phyloP scores from a whole-genome alignment of 1,284 basidiomycete species.

The Heterobasidion parviporum region DNA sequence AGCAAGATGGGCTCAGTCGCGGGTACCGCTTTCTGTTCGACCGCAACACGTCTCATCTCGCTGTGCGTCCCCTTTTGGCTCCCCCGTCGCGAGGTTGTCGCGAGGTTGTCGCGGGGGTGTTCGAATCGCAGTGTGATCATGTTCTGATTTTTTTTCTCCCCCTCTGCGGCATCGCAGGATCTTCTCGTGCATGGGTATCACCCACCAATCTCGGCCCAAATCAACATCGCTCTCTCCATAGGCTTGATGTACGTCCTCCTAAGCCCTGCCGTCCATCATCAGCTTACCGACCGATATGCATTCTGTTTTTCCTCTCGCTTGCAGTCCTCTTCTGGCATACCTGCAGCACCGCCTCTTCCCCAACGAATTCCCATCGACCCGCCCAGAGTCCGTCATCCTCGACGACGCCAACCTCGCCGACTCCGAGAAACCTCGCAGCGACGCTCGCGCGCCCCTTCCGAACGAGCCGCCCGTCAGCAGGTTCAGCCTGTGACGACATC shows the following conservation, averaged over 20 bases:
- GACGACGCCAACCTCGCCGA: background rate
- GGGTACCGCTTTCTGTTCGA: conserved; percentile 58
- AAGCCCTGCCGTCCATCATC: background rate
- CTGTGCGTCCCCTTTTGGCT: conserved; percentile 28
- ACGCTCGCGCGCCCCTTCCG: background rate
- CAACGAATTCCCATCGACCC: conserved; percentile 13
- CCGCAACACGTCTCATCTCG: conserved; percentile 45
- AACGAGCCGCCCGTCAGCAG: background rate
- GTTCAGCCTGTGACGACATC: background rate
- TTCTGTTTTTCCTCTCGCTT: background rate
- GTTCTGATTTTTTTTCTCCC: background rate
- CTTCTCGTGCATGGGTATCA: conserved; percentile 13
- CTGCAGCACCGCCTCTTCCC: conserved; percentile 23
- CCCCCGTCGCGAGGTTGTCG: background rate
- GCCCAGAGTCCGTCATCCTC: background rate
- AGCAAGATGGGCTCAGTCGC: conserved; percentile 52
- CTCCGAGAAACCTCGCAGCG: background rate
- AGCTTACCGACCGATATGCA: background rate
- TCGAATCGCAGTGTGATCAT: too few species aligned
- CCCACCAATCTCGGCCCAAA: conserved; percentile 12
- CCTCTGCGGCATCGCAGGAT: conserved; percentile 5
- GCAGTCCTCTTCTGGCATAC: conserved; percentile 20
- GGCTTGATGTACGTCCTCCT: conserved; percentile 13
- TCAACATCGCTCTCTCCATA: conserved; percentile 18
- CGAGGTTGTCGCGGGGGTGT: background rate